These are phyloP conservation scores for Paraurostyla sp. DNA, from an alignment of 73 alveolate species.

Conservation along the genomic window DNA sequence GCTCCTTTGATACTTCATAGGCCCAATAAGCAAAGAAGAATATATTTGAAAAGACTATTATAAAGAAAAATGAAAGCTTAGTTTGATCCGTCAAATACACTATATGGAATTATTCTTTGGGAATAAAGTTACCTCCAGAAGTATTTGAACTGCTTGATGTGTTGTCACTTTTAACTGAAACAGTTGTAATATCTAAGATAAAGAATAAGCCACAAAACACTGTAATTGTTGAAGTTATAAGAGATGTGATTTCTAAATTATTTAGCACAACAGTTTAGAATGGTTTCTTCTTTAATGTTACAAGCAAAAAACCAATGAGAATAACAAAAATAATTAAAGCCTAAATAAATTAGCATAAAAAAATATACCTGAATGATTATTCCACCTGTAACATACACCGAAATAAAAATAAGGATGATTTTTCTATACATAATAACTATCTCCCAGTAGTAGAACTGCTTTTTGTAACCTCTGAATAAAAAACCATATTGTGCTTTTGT, in stretches of 20 bases:
- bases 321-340: slow-evolving; percentile 67
- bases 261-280: slow-evolving; percentile 46
- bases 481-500: slow-evolving; percentile 78
- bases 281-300: slow-evolving; percentile 59
- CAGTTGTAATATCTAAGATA: slow-evolving; percentile 62
- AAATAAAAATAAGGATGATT: slow-evolving; percentile 62
- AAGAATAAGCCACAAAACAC: slow-evolving; percentile 75
- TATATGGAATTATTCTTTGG: background rate
- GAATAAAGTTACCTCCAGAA: background rate
- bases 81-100: slow-evolving; percentile 34
- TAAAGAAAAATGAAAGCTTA: slow-evolving; percentile 32
- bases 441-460: slow-evolving; percentile 81
- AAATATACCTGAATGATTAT: slow-evolving; percentile 59
- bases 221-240: slow-evolving; percentile 56
- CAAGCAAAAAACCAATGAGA: slow-evolving; percentile 34
- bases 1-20: slow-evolving; percentile 16
- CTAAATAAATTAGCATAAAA: background rate
- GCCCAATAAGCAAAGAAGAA: slow-evolving; percentile 63
- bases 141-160: slow-evolving; percentile 27
- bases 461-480: slow-evolving; percentile 81
- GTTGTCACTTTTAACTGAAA: background rate
- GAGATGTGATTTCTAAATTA: slow-evolving; percentile 62
- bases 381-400: slow-evolving; percentile 56
- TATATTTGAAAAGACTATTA: slow-evolving; percentile 52
- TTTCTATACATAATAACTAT: slow-evolving; percentile 66